These are phyloP conservation scores for Barnettozyma botsteinii DNA, from an alignment of 805 yeast genomes.

Conservation along the genomic window DNA sequence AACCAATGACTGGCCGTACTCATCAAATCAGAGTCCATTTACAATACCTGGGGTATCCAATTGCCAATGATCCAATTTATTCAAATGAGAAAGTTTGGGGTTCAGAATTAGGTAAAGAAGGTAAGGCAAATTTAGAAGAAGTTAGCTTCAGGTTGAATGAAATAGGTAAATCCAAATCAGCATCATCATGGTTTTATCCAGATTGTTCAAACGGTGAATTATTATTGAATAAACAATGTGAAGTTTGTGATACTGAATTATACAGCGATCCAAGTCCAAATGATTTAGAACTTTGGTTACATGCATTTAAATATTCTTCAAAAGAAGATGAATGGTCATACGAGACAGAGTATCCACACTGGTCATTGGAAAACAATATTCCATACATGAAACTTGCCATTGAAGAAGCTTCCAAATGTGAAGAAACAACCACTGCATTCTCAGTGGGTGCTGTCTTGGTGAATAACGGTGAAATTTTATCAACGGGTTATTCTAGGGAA, in stretches of 20 bases:
- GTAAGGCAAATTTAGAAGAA: slow-evolving; percentile 40
- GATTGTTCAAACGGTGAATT: slow-evolving; percentile 54
- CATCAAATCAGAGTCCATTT: slow-evolving; percentile 94
- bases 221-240: slow-evolving; percentile 53
- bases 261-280: slow-evolving; percentile 87
- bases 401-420: slow-evolving; percentile 73
- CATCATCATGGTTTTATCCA: slow-evolving; percentile 63
- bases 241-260: slow-evolving; percentile 59
- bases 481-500: slow-evolving; percentile 87
- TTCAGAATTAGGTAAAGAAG: slow-evolving; percentile 50
- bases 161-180: slow-evolving; percentile 65
- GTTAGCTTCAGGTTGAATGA: slow-evolving; percentile 47
- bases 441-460: slow-evolving; percentile 91
- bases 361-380: slow-evolving; percentile 52
- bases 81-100: slow-evolving; percentile 85
- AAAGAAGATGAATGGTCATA: slow-evolving; percentile 28
- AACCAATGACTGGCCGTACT: slow-evolving; percentile 87
- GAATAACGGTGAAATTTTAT: slow-evolving; percentile 53
- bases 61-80: slow-evolving; percentile 88
- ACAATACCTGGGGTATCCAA: slow-evolving; percentile 84
- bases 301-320: slow-evolving; percentile 77
- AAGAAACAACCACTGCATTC: slow-evolving; percentile 77
- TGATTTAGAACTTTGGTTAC: slow-evolving; percentile 85
- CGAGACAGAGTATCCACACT: slow-evolving; percentile 23
- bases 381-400: slow-evolving; percentile 72